Conservation (phyloP, 2,329 filamentous ascomycete genomes). For the Aspergillus hiratsukae region DNA sequence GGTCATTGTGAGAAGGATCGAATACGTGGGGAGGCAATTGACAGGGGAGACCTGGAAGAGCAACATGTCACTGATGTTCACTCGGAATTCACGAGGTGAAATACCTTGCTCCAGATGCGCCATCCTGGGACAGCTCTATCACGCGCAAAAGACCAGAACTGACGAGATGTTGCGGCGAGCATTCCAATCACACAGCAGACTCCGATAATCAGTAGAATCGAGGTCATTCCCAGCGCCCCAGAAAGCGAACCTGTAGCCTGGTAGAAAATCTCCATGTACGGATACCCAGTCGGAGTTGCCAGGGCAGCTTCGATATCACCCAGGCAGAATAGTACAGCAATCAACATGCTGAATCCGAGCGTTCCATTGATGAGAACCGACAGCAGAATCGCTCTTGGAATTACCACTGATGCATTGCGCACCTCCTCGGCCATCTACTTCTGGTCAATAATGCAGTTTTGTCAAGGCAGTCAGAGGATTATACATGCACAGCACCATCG, state of each 20-base stretch:
- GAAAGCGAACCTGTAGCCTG: slow-evolving; percentile 25
- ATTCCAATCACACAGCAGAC: slow-evolving; percentile 30
- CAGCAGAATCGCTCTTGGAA: slow-evolving; percentile 36
- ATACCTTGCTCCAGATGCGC: slow-evolving; percentile 25
- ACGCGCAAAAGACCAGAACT: slow-evolving; percentile 26
- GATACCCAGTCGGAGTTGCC: slow-evolving; percentile 25
- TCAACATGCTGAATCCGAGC: slow-evolving; percentile 34
- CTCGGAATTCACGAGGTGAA: background rate
- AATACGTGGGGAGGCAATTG: slow-evolving; percentile 24
- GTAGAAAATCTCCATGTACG: slow-evolving; percentile 32
- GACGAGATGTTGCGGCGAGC: slow-evolving; percentile 44
- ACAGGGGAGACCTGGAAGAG: slow-evolving; percentile 15
- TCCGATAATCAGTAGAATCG: slow-evolving; percentile 26
- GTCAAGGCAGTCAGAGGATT: background rate
- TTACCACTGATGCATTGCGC: slow-evolving; percentile 30
- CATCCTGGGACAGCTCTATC: slow-evolving; percentile 25
- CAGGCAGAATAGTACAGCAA: slow-evolving; percentile 37
- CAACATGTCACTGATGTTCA: background rate
- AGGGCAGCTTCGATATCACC: slow-evolving; percentile 28
- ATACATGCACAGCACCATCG: slow-evolving; percentile 37
- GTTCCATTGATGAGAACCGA: slow-evolving; percentile 33
- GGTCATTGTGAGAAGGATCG: slow-evolving; percentile 22
- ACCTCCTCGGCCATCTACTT: slow-evolving; percentile 38
- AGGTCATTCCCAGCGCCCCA: slow-evolving; percentile 23
- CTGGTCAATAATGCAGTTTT: background rate